Base-by-base conservation (phyloP, 768 basidiomycete genomes). In the Phallus indusiatus region DNA sequence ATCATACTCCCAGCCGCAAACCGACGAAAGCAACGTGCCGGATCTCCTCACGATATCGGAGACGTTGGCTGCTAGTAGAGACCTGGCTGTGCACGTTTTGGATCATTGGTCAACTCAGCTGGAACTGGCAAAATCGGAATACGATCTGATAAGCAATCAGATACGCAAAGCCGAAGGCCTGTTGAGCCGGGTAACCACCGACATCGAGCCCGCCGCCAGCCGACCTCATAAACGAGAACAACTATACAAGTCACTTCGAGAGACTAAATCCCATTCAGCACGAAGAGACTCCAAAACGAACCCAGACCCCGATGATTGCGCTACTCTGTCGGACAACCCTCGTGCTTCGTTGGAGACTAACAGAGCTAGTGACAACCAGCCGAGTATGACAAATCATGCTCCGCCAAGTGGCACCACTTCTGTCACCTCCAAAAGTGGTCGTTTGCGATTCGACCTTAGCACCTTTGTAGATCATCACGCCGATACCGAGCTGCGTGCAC, bases 61-160 rank as follows among this genome's bases (percentile, higher is more conserved):
- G 18, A 36, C 49, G 14, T 35, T 59, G 35, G 1, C 37, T 5
- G 36, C 50, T 35, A 59, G 36, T 9, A 20, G 57, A 48, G 57
- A 53, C 10, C 22, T 50, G 8, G 57, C 49, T 21, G 18, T 36
- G 36, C 35, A 18, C 12, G 57, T 59, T n/a, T 48, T 59, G 10
- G 57, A 59, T 20, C 57, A 52, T 47, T 59, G 57, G 57, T n/a
- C 17, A 22, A n/a, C 24, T 12, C 20, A 37, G 33, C 20, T 59
- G 11, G 57, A 53, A 18, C 16, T 21, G 10, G 57, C 57, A 10
- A 17, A 49, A 18, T 35, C 16, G 2, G 49, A 53, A 33, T 59
- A 51, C 50, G 50, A 51, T 14, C 48, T 22, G 11, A 35, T 51
- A n/a, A 17, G 17, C 17, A 22, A 28, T 24, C 49, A 59, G 34